A percentile compares a stretch with the other conserved stretches of the same genome.
Evolutionary conservation across 2,329 filamentous ascomycete genomes (phyloP).

Genomic region (Juglanconis oblonga): DNA sequence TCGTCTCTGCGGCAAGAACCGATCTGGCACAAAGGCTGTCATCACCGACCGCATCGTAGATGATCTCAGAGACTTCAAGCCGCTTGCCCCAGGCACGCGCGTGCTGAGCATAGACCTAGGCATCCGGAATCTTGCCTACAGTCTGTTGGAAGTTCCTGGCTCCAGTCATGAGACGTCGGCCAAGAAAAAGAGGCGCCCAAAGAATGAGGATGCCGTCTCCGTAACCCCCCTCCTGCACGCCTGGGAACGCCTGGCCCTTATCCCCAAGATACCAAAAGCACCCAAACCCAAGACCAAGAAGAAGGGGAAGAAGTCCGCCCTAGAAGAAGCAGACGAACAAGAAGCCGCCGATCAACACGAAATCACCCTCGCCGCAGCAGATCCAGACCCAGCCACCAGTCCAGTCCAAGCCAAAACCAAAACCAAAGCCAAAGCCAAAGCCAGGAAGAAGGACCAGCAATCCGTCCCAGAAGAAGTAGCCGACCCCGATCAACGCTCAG

Average conservation of each 20-base stretch:
- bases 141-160: constrained; percentile 44
- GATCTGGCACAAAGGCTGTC: constrained; percentile 53
- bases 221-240: constrained; percentile 19
- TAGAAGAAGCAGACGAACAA: background rate
- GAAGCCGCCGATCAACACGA: background rate
- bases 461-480: background rate
- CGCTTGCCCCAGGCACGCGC: constrained; percentile 34
- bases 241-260: constrained; percentile 24
- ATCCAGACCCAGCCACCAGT: background rate
- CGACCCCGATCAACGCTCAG: background rate
- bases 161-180: background rate
- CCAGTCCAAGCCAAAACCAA: background rate
- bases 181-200: background rate
- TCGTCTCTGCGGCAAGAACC: constrained; percentile 13
- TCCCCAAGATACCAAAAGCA: constrained; percentile 8
- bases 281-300: constrained; percentile 6
- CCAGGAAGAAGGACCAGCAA: background rate
- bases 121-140: constrained; percentile 76
- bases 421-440: background rate
- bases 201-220: background rate
- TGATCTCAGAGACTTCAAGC: constrained; percentile 27
- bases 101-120: constrained; percentile 83
- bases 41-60: constrained; percentile 49
- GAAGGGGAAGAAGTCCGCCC: background rate
- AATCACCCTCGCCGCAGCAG: background rate